Evolutionary conservation across 192 early-diverging fungal species (phyloP).

Genomic region (Cetraspora pellucida): DNA sequence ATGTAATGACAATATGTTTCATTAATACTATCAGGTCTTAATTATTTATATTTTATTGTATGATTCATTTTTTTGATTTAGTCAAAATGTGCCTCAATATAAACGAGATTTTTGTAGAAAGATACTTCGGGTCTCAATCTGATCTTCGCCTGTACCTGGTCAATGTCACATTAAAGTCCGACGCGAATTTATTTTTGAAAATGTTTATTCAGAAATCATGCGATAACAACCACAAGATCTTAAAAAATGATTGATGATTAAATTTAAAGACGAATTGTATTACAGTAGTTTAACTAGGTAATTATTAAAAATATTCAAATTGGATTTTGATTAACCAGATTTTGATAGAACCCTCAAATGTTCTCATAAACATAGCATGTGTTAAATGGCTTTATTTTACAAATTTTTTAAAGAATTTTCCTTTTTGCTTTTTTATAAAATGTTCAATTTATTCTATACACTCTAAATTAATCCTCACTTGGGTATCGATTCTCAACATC

Average conservation of each 20-base stretch:
- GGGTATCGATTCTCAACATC: slow-evolving; percentile 93
- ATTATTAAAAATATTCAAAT: too few species aligned
- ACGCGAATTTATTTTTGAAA: slow-evolving; percentile 89
- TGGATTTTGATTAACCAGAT: too few species aligned
- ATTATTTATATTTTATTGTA: too few species aligned
- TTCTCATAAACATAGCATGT: too few species aligned
- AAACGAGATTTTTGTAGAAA: slow-evolving; percentile 98
- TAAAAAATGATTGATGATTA: too few species aligned
- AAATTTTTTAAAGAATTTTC: slow-evolving; percentile 79
- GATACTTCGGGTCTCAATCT: slow-evolving; percentile 92
- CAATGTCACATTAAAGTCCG: slow-evolving; percentile 93
- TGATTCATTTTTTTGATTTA: background rate
- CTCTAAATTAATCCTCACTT: slow-evolving; percentile 97
- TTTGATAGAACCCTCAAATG: too few species aligned
- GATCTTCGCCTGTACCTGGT: slow-evolving; percentile 85
- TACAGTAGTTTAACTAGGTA: too few species aligned
- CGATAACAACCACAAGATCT: too few species aligned
- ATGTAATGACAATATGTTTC: background rate
- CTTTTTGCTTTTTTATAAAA: slow-evolving; percentile 95
- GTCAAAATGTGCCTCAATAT: slow-evolving; percentile 93
- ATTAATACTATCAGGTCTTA: too few species aligned
- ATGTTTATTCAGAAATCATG: slow-evolving; percentile 96
- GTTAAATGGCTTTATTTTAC: slow-evolving; percentile 18
- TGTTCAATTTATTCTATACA: slow-evolving; percentile 99
- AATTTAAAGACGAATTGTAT: too few species aligned